Conservation (phyloP, 2,329 filamentous ascomycete genomes). For the Tolypocladium inflatum region DNA sequence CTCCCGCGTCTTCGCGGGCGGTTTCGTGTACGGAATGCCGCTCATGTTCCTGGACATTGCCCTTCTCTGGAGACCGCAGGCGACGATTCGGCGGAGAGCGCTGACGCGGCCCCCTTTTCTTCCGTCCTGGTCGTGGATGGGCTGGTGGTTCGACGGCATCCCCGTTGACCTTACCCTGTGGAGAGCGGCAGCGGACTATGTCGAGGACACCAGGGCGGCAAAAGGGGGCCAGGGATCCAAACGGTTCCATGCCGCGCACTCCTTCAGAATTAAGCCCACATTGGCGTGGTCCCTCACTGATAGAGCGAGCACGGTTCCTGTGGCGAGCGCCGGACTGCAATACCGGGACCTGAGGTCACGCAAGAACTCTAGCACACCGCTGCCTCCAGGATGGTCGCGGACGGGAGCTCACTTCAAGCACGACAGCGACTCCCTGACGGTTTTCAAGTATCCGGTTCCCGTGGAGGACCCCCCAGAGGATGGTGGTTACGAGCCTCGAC, state of each 20-base stretch:
- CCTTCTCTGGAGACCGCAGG: slow-evolving; percentile 33
- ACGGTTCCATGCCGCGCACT: slow-evolving; percentile 24
- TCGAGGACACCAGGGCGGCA: slow-evolving; percentile 23
- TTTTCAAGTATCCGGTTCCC: slow-evolving; percentile 33
- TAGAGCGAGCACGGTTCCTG: slow-evolving; percentile 20
- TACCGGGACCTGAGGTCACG: slow-evolving; percentile 28
- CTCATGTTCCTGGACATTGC: slow-evolving; percentile 35
- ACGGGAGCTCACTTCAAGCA: slow-evolving; percentile 27
- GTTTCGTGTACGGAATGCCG: slow-evolving; percentile 36
- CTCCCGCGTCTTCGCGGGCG: slow-evolving; percentile 29
- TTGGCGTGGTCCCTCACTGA: slow-evolving; percentile 31
- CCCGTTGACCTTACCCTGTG: slow-evolving; percentile 31
- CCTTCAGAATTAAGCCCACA: slow-evolving; percentile 28
- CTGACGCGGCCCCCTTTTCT: slow-evolving; percentile 26
- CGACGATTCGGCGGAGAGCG: slow-evolving; percentile 29
- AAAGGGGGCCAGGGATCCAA: slow-evolving; percentile 21
- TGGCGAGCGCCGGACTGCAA: slow-evolving; percentile 27
- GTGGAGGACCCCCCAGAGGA: slow-evolving; percentile 22
- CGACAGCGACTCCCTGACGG: slow-evolving; percentile 26
- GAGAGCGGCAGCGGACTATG: slow-evolving; percentile 33
- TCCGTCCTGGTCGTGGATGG: slow-evolving; percentile 38
- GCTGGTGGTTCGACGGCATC: slow-evolving; percentile 36
- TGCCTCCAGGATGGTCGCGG: slow-evolving; percentile 30
- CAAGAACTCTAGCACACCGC: slow-evolving; percentile 15
- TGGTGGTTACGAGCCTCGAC: slow-evolving; percentile 18